Base-by-base conservation (phyloP, 2,329 filamentous ascomycete genomes). In the Boeremia lycopersici region DNA sequence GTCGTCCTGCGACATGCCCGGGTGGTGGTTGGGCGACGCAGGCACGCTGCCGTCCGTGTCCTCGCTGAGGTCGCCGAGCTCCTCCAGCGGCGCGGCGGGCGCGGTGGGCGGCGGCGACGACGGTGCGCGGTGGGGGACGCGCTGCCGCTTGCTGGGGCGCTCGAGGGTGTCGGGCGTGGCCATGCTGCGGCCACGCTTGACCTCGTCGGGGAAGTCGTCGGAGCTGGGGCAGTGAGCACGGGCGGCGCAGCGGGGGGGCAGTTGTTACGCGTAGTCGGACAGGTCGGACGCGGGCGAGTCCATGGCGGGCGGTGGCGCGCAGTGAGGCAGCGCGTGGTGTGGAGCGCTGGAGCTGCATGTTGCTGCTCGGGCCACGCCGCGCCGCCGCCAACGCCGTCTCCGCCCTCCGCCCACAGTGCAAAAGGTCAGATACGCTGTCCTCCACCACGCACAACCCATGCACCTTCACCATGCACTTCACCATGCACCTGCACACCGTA, bases 21-120 rank as follows among this genome's bases (percentile, higher is more conserved):
- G 73, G 65, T 76, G 74, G 57, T 78, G 73, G 53, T 65, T 49
- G 3, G 80, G 79, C 41, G 79, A 80, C 56, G 70, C 89, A 71
- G 78, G 89, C 76, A 76, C 88, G 82, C 72, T 92, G 74, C 91
- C 91, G 30, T 90, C 93, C 44, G 90, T 96, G 76, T 99, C 95
- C 48, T 90, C 91, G 7, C 92, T 96, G 56, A 98, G 88, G 48
- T 92, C 89, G 46, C 86, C 77, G 63, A 83, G 63, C 38, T 69
- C 67, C 19, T 70, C 72, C n/a, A 53, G 41, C 33, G 59, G 53
- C 39, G 60, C 28, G 50, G 56, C 30, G 57, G 55, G 48, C 50
- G 49, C 44, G 48, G 57, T 36, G 19, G 47, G 42, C 59, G 56
- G 42, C 59, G 56, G 76, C 67, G 74, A 59, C 71, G 70, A 71